These are phyloP conservation scores for sorghum (Sorghum bicolor) DNA, from an alignment of 176 grass and related monocot species.

Conservation along the genomic window DNA sequence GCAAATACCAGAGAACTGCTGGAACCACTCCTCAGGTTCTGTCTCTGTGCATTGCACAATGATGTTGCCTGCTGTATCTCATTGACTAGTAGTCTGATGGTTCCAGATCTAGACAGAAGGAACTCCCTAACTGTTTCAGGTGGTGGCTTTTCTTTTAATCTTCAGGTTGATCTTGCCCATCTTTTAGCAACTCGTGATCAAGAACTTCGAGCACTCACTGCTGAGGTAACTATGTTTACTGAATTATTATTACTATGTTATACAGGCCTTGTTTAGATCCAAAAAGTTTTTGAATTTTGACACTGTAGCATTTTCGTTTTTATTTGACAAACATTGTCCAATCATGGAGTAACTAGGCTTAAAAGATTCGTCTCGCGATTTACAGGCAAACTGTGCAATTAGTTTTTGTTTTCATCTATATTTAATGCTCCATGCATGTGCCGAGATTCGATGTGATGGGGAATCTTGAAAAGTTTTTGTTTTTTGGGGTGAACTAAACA, in stretches of 20 bases:
- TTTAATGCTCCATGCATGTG: too few species aligned
- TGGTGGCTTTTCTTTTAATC: slow-evolving; percentile 22
- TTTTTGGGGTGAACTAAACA: too few species aligned
- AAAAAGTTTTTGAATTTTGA: too few species aligned
- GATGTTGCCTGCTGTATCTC: not conserved
- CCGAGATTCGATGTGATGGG: too few species aligned
- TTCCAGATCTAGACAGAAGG: not conserved
- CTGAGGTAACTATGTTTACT: slow-evolving; percentile 64
- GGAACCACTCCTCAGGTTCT: slow-evolving; percentile 80
- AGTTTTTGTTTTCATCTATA: too few species aligned
- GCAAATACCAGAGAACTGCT: slow-evolving; percentile 92
- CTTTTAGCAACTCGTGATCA: slow-evolving; percentile 94
- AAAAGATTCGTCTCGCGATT: too few species aligned
- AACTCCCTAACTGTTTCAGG: slow-evolving; percentile 2
- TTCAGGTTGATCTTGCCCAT: slow-evolving; percentile 95
- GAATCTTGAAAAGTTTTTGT: too few species aligned
- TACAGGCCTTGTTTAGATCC: not conserved
- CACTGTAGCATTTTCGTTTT: too few species aligned
- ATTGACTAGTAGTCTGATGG: not conserved
- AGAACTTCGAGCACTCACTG: slow-evolving; percentile 87
- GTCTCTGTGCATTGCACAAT: not conserved
- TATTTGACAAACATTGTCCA: too few species aligned
- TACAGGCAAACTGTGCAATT: too few species aligned
- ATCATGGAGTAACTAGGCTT: too few species aligned
- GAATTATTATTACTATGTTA: not conserved